Evolutionary conservation across 805 yeast genomes (phyloP).

Genomic region (Clavispora carvajalis): DNA sequence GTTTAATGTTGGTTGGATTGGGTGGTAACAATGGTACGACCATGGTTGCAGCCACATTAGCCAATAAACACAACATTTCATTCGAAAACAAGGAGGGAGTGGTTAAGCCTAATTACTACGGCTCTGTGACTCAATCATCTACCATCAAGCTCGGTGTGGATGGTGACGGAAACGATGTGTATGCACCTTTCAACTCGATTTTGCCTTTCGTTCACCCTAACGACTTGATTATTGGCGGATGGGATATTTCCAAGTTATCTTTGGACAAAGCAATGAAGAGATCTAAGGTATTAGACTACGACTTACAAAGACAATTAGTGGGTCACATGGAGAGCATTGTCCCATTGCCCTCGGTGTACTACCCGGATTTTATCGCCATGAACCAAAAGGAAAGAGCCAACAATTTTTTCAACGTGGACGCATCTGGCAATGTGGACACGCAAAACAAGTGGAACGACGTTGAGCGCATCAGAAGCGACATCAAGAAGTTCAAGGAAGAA

Average conservation of each 20-base stretch:
- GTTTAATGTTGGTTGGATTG: conserved; percentile 85
- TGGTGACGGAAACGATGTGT: conserved; percentile 72
- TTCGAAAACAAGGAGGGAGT: conserved; percentile 82
- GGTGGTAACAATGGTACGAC: conserved; percentile 98
- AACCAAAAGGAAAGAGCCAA: conserved; percentile 91
- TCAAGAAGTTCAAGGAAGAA: conserved; percentile 64
- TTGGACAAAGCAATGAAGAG: conserved; percentile 77
- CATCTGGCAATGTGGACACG: conserved; percentile 45
- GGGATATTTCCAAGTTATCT: conserved; percentile 81
- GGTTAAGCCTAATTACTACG: conserved; percentile 75
- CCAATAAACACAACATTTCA: conserved; percentile 72
- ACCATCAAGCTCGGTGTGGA: conserved; percentile 89
- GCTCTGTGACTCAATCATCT: conserved; percentile 91
- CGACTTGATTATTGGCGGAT: conserved; percentile 85
- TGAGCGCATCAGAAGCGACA: conserved; percentile 79
- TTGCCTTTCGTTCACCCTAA: conserved; percentile 88
- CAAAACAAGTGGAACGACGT: conserved; percentile 84
- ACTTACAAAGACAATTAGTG: conserved; percentile 70
- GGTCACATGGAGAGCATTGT: conserved; percentile 54
- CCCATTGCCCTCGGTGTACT: conserved; percentile 84
- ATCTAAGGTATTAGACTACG: conserved; percentile 81
- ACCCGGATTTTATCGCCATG: conserved; percentile 95
- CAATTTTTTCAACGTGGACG: conserved; percentile 63
- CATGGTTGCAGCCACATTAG: conserved; percentile 74
- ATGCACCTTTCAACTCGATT: conserved; percentile 85